A percentile compares a stretch with the other conserved stretches of the same genome.
phyloP scores from a whole-genome alignment of 352 stramenopile species.

The Phytophthora niederhauseri region DNA sequence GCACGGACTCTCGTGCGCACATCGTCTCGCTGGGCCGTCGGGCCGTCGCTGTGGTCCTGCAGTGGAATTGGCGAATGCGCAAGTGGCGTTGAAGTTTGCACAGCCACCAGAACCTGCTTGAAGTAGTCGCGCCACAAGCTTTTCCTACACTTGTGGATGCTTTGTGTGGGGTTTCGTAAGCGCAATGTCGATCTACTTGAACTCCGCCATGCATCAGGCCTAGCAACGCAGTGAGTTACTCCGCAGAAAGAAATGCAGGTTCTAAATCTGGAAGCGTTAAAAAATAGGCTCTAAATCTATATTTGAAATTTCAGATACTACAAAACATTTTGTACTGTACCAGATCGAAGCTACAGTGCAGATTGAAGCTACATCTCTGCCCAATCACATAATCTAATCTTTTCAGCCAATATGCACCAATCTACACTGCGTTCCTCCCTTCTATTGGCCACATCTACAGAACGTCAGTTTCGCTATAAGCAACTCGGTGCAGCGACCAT shows the following conservation, averaged over 20 bases:
- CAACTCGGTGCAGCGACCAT: not conserved
- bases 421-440: not conserved
- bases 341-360: not conserved
- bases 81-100: constrained; percentile 1
- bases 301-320: too few relatives aligned
- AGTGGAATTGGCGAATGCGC: constrained; percentile 6
- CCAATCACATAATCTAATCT: not conserved
- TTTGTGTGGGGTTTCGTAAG: too few relatives aligned
- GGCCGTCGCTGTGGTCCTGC: too few relatives aligned
- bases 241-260: too few relatives aligned
- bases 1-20: not conserved
- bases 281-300: too few relatives aligned
- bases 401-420: constrained; percentile 4
- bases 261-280: too few relatives aligned
- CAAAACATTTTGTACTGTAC: too few relatives aligned
- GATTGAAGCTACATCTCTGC: not conserved
- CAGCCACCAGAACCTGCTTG: constrained; percentile 5
- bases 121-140: not conserved
- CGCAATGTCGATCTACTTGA: too few relatives aligned
- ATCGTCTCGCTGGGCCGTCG: not conserved
- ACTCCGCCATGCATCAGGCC: too few relatives aligned
- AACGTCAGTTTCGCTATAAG: not conserved
- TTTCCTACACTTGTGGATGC: not conserved
- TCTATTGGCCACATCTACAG: not conserved
- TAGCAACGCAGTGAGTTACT: too few relatives aligned